Base-by-base conservation (phyloP, 2,329 filamentous ascomycete species). In the Talaromyces piceae region DNA sequence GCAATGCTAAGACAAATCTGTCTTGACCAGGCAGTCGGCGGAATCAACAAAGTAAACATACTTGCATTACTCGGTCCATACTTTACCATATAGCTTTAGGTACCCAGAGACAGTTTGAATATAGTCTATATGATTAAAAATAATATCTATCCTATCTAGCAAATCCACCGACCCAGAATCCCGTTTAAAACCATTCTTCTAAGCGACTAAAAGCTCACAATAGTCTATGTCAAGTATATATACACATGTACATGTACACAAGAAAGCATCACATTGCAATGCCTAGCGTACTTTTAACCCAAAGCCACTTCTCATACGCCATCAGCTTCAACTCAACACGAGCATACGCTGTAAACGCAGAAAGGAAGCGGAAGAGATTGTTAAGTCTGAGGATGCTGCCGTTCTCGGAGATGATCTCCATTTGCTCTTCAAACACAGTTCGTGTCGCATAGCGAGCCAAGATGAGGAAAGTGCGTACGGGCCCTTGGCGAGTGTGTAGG, bases 381-480 rank as follows among this genome's bases (percentile, higher is more conserved):
- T 60, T 50, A 3, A 77, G 78, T 65, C 73, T 75, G 6, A 82
- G 58, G 1, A 80, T 51, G 51, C 76, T 77, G 3, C 77, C 77
- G 1, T 61, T 62, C 37, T 79, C 67, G 3, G 65, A 60, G 47
- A 77, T 70, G 13, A 56, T 53, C 50, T 84, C 80, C 53, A 82
- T 66, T 54, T 79, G 71, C 61, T 84, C 81, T 53, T 82, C 75
- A 60, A 80, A 83, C 12, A 85, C 80, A 7, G 78, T 79, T 41
- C 78, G 73, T 13, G 79, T 80, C 16, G 81, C 82, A 61, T 84
- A 84, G 30, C 77, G 75, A 5, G 81, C 82, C 23, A 85, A 76
- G 53, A 85, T 84, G 56, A 85, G 71, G 62, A 85, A 84, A 3
- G 78, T 80, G 30, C 81, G 73, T 45, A 81, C 70, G 1, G 81